Evolutionary conservation across 2,329 filamentous ascomycete genomes (phyloP), one percentile per base, ranked within the genome.

Genomic region (Annulohypoxylon truncatum): DNA sequence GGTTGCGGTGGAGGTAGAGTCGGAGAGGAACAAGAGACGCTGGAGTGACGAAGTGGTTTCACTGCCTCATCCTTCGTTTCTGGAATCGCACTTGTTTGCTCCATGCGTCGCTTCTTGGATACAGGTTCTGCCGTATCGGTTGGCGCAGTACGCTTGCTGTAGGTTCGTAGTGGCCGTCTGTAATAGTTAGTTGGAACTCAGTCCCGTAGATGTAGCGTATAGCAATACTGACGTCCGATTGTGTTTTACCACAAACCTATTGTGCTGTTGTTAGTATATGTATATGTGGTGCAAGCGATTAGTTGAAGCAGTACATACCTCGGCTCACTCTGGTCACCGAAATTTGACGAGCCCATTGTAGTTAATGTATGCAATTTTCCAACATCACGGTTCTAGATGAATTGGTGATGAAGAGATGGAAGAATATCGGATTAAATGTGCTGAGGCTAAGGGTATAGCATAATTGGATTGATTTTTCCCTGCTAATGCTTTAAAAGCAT

Each of bases 141-240:
- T n/a, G 72, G 71, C 5, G 51, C 56, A 29, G 73, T 57, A 20
- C 77, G 78, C 47, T 77, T 78, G 52, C 79, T 73, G 31, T 81
- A 81, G 3, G 79, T 81, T 61, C 78, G 78, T 24, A 80, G 62
- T 1, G 74, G 74, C 38, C 76, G 71, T 64, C 76, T 78, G 50
- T 68, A 40, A 28, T 51, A 28, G 26, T 68, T 61, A 67, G 68
- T 71, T 15, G 28, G 54, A 10, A 2, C 24, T n/a, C 15, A n/a
- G 33, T 31, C 2, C 63, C 15, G 38, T 22, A 51, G 7, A 35
- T 40, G 15, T 3, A 20, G 12, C 8, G 18, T 63, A 38, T 63
- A 69, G 35, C n/a, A 55, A 64, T n/a, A 71, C 64, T 47, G 68
- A 74, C 48, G 55, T 64, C 22, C 69, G 69, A 28, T 67, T 67